Evolutionary conservation across 148 eudicot genomes (phyloP).

Genomic region (Vaccinium myrtillus): DNA sequence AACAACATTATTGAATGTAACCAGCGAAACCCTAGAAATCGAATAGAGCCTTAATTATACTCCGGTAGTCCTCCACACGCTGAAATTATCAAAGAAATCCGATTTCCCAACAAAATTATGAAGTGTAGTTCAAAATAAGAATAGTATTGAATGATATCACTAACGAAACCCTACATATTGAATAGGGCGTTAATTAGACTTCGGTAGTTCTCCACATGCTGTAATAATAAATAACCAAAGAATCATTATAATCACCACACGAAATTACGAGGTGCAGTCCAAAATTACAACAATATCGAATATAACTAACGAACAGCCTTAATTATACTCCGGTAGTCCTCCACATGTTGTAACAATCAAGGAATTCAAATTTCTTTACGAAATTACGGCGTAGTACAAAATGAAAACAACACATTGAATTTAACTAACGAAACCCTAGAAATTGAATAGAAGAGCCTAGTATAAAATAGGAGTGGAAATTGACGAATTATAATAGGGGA

Average conservation of each 20-base stretch:
- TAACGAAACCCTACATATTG: no score
- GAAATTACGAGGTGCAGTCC: no score
- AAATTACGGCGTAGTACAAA: background rate
- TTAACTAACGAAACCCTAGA: conserved; percentile 33
- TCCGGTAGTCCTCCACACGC: conserved; percentile 64
- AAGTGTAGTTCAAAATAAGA: no score
- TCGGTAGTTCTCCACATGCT: no score
- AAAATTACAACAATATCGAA: no score
- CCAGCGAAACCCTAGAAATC: no score
- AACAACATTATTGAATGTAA: no score
- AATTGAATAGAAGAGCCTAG: background rate
- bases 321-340: conserved; percentile 74
- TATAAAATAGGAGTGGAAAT: background rate
- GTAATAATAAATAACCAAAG: no score
- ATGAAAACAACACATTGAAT: background rate
- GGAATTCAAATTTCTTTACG: background rate
- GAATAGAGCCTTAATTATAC: conserved; percentile 47
- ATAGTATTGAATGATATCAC: no score
- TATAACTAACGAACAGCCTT: conserved; percentile 20
- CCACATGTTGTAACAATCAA: conserved; percentile 38
- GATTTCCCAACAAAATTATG: background rate
- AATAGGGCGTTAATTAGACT: no score
- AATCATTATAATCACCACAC: no score
- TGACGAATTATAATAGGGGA: background rate
- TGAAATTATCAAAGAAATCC: conserved; percentile 15